These are phyloP conservation scores for Moelleriella libera DNA, from an alignment of 2,329 filamentous ascomycete genomes.

Conservation along the genomic window DNA sequence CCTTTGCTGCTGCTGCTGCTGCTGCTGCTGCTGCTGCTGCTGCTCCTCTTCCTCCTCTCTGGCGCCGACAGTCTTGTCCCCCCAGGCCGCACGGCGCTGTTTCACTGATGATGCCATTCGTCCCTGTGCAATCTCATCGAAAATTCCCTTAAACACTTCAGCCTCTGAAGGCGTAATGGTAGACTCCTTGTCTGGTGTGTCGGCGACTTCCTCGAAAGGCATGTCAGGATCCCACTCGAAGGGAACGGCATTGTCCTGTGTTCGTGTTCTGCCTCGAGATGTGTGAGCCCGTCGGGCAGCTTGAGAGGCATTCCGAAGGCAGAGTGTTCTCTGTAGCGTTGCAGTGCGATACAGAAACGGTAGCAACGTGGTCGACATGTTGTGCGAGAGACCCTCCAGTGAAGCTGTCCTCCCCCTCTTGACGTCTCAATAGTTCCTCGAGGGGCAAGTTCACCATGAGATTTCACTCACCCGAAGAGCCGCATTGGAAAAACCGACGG, in stretches of 20 bases:
- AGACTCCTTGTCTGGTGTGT: conserved; percentile 14
- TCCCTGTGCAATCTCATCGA: conserved; percentile 25
- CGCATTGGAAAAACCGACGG: neutral
- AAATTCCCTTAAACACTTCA: conserved; percentile 45
- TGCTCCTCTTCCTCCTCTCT: neutral
- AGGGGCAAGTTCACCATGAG: neutral
- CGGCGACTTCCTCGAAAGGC: conserved; percentile 6
- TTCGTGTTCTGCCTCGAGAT: conserved; percentile 5
- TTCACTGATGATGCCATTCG: conserved; percentile 14
- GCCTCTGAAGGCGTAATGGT: conserved; percentile 46
- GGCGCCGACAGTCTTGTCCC: neutral
- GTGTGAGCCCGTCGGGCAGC: conserved; percentile 9
- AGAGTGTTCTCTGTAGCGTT: conserved; percentile 28
- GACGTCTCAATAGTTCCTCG: neutral
- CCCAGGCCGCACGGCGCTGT: conserved; percentile 7
- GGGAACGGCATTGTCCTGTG: conserved; percentile 28
- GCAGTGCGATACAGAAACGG: conserved; percentile 63
- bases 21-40: no score
- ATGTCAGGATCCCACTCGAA: conserved; percentile 30
- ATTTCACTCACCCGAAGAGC: neutral
- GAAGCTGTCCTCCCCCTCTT: neutral
- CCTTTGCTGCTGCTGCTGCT: no score
- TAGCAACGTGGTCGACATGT: conserved; percentile 36
- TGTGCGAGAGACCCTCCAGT: neutral
- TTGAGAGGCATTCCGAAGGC: conserved; percentile 10